Evolutionary conservation across 1,284 basidiomycete species (phyloP).

Genomic region (Dichomitus squalens): DNA sequence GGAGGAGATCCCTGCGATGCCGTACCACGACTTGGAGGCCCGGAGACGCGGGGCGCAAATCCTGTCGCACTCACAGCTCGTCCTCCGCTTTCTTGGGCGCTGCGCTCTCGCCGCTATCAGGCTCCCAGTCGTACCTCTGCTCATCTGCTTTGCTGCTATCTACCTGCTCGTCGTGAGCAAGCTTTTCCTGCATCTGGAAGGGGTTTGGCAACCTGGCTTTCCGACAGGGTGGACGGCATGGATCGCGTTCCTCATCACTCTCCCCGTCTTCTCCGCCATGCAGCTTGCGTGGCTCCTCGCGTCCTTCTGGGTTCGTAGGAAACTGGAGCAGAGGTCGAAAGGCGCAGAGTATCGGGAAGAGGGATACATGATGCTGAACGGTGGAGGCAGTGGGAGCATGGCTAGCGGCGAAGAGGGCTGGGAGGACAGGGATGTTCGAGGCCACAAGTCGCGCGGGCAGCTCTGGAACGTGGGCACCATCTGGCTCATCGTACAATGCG

Average conservation of each 20-base stretch:
- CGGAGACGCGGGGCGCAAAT: background rate
- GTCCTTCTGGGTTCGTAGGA: conserved; percentile 1
- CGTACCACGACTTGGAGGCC: background rate
- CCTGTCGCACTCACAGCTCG: conserved; percentile 1
- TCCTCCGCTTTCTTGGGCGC: conserved; percentile 6
- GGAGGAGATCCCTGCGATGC: background rate
- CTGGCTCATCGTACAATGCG: conserved; percentile 19
- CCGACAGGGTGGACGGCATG: conserved; percentile 23
- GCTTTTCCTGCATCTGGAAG: conserved; percentile 11
- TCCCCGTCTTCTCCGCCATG: conserved; percentile 23
- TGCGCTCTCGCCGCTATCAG: background rate
- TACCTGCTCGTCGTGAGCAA: conserved; percentile 8
- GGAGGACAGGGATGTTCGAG: background rate
- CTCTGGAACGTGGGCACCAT: conserved; percentile 2
- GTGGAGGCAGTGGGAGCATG: background rate
- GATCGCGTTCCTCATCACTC: conserved; percentile 22
- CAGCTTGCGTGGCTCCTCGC: conserved; percentile 23
- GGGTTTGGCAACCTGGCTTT: conserved; percentile 24
- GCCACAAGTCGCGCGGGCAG: conserved; percentile 1
- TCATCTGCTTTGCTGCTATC: conserved; percentile 21
- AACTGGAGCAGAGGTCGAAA: conserved; percentile 1
- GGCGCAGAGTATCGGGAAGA: conserved; percentile 2
- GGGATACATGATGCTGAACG: conserved; percentile 22
- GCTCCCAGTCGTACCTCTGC: conserved; percentile 17
- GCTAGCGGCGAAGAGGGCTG: conserved; percentile 1